Evolutionary conservation across 192 early-diverging fungal genomes (phyloP).

Genomic region (Coemansia sp.): DNA sequence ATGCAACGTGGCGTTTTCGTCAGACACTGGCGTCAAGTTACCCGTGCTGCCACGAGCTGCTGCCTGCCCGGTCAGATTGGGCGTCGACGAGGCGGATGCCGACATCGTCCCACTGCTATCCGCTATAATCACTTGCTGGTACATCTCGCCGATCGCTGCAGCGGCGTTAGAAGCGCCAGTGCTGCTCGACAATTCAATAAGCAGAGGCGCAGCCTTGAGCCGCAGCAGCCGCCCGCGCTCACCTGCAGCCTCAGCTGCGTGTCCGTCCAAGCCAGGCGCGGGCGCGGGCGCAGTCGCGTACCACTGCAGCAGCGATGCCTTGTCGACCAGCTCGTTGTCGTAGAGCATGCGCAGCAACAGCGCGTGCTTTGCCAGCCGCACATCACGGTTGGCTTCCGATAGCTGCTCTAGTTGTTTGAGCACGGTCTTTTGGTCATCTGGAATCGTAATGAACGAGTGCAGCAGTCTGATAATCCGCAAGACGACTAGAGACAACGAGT

Average conservation of each 20-base stretch:
- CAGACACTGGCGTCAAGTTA: conserved; percentile 42
- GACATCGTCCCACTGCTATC: conserved; percentile 13
- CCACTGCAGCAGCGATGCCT: conserved; percentile 38
- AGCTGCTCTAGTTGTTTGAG: conserved; percentile 51
- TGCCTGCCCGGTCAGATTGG: conserved; percentile 7
- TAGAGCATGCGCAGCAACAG: conserved; percentile 47
- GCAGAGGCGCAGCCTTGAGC: conserved; percentile 30
- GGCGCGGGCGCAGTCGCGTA: conserved; percentile 16
- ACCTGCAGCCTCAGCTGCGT: background rate
- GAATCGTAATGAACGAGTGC: conserved; percentile 41
- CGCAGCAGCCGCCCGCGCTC: conserved; percentile 42
- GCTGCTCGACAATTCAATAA: conserved; percentile 31
- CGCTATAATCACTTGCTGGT: conserved; percentile 27
- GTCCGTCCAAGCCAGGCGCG: conserved; percentile 2
- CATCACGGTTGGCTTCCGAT: conserved; percentile 38
- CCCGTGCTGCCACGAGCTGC: conserved; percentile 24
- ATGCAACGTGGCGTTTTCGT: conserved; percentile 31
- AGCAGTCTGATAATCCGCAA: conserved; percentile 43
- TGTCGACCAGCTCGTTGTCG: conserved; percentile 51
- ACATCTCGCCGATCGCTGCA: conserved; percentile 29
- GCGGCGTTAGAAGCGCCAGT: background rate
- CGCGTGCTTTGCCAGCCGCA: conserved; percentile 29
- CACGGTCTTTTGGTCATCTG: conserved; percentile 47
- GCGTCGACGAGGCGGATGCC: conserved; percentile 25
- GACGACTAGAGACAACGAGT: conserved; percentile 30